Evolutionary conservation across 2,329 filamentous ascomycete genomes (phyloP), one percentile per base, ranked within the genome.

Genomic region (Elsinoe fawcettii): DNA sequence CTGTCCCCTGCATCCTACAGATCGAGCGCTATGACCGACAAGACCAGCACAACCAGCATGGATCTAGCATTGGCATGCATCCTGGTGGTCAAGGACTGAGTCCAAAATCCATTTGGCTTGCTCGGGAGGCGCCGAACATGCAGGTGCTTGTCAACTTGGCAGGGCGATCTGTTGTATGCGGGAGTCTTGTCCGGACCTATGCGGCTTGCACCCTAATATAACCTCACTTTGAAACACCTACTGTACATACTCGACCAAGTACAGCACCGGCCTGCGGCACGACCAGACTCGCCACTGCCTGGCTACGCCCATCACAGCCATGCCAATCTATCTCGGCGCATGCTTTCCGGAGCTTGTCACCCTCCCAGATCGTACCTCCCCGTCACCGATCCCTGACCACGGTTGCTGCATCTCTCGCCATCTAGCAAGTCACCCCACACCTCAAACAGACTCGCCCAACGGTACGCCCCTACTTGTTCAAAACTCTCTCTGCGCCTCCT

Each of bases 401-500:
- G 32, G 30, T 9, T 16, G 20, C 30, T 8, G 14, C 12, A 23
- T 14, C 30, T 14, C 30, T 53, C 23, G 32, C 8, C 27, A 27
- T 53, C 49, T 37, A 25, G 32, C 49, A 53, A 7, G 7, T 25
- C 16, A 53, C 32, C 27, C 49, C 49, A 37, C 49, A 53, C 30
- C 49, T 53, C 49, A 36, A 36, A 53, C 27, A 53, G 12, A 23
- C 23, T 30, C 30, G 18, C 32, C 49, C 49, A 53, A 37, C 32
- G 49, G 49, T 53, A 51, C 49, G 12, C 18, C 49, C 18, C 32
- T 53, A 16, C 30, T 53, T 53, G 5, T 23, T 53, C 30, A 53
- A n/a, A 53, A 53, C 30, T 22, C 30, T 53, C 32, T 53, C 30
- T 39, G 32, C 49, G 49, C 49, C 49, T 53, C 49, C 49, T 53